Base-by-base conservation (phyloP, 2,329 filamentous ascomycete species). In the Alternaria sp. region DNA sequence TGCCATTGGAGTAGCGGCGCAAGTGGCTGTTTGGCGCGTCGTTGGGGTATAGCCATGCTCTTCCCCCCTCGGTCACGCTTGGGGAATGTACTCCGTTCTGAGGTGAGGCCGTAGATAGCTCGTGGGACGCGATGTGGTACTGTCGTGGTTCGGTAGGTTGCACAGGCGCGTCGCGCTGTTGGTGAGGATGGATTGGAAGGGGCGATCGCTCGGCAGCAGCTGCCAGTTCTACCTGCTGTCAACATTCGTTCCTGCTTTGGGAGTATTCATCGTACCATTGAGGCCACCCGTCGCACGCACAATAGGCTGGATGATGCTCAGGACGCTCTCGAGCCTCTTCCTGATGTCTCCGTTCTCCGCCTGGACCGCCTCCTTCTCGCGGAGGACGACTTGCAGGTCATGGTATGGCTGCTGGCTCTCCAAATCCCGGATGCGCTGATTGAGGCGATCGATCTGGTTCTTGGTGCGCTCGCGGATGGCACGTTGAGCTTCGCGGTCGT, bases 401-500 rank as follows among this genome's bases (percentile, higher is more conserved):
- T 92, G 90, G 72, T 93, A 94, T 0, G 93, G 92, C 78, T 94
- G 89, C 80, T 93, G 91, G 61, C 87, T 90, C 61, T 91, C 92
- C 69, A 96, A 85, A 66, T 95, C 91, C 59, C 87, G 85, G 65
- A 96, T 93, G 65, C 88, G 86, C 64, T 85, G 85, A 78, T 96
- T 91, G 62, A 96, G 83, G 7, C 81, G 83, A 76, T 95, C 91
- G 70, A 96, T 96, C 78, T 92, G 91, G 61, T 89, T 87, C 81
- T 90, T 93, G 26, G 92, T 96, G 59, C 93, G 88, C 81, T 95
- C 91, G 45, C 93, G 87, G 63, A 96, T 96, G 43, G 92, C 92
- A 52, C 93, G 87, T 78, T 97, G 93, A 28, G 93, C 93, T 79
- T 96, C 92, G 61, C 93, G 89, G 77, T 96, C 93, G 86, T 97